These are phyloP conservation scores for Rhynchospora tenuis DNA, from an alignment of 176 grass and related monocot species.

Conservation along the genomic window DNA sequence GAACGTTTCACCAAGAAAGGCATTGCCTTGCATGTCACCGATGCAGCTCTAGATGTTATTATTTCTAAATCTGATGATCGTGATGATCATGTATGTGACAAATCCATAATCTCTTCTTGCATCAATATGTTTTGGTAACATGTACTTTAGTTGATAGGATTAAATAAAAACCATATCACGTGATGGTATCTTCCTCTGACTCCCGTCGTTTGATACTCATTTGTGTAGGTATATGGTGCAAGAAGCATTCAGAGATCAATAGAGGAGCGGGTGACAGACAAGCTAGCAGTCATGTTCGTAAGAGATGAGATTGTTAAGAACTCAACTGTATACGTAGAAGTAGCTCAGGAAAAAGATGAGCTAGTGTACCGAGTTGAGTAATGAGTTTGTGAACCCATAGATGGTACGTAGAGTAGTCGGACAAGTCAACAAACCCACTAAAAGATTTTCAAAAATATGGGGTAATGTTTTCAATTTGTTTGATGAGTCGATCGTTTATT, in stretches of 20 bases:
- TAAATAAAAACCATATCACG: background rate
- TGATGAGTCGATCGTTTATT: no score
- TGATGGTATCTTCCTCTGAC: background rate
- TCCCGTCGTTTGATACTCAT: background rate
- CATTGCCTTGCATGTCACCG: constrained; percentile 69
- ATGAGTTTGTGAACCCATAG: constrained; percentile 50
- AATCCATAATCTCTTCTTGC: no score
- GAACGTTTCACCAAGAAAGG: constrained; percentile 77
- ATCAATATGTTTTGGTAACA: background rate
- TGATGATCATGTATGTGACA: background rate
- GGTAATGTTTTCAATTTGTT: no score
- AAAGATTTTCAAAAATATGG: no score
- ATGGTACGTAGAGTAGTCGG: constrained; percentile 53
- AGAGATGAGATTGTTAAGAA: constrained; percentile 80
- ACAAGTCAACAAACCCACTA: background rate
- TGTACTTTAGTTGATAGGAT: background rate
- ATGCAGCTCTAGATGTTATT: constrained; percentile 76
- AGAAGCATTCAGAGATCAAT: constrained; percentile 77
- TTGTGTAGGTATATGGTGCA: constrained; percentile 53
- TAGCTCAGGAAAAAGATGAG: constrained; percentile 37
- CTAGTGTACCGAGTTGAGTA: constrained; percentile 52
- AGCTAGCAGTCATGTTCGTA: constrained; percentile 81
- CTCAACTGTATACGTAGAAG: constrained; percentile 62
- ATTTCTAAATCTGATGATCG: constrained; percentile 74
- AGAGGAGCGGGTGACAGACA: constrained; percentile 69